Evolutionary conservation across 768 basidiomycete species (phyloP), one percentile per base, ranked within the genome.

Genomic region (Suillus subluteus): DNA sequence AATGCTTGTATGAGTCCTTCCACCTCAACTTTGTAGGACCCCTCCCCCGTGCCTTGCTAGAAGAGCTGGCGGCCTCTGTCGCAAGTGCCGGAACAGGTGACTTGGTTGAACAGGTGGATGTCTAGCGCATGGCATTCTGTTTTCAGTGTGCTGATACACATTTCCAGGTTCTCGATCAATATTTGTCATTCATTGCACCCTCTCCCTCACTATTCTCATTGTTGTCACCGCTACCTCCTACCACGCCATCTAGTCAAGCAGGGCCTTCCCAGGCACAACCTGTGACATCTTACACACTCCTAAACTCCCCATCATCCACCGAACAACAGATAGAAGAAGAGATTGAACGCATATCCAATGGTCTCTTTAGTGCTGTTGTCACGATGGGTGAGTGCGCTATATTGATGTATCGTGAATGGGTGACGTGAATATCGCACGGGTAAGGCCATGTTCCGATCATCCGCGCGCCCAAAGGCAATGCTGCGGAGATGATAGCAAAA

Each of bases 401-500:
- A 12, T 65, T 21, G 40, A 43, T n/a, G 2, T 11, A 58, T n/a
- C 26, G 16, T 38, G 3, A 21, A 37, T 62, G 46, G 62, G 61
- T 59, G 7, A 37, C 58, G 37, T 56, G 32, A 65, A 62, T 13
- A 40, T 61, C 41, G n/a, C 32, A 63, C 64, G 26, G 11, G 12
- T 32, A 61, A 95, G 95, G 93, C 2, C 91, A 94, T 71, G 91
- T 97, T 26, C 98, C 98, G 12, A 92, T 96, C 74, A 98, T 99
- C 66, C 91, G 98, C 40, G 91, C 93, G 65, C 98, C 98, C 26
- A 83, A 91, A 76, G 97, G 97, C 1, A 98, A 99, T 77, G 98
- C 98, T 6, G 98, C 96, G 23, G 98, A 99, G 79, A 98, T 98
- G 96, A 90, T 99, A n/a, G 96, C 96, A 11, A 91, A 95, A 80